phyloP scores from a whole-genome alignment of 108 stramenopile species.

The Nitzschia inconspicua region DNA sequence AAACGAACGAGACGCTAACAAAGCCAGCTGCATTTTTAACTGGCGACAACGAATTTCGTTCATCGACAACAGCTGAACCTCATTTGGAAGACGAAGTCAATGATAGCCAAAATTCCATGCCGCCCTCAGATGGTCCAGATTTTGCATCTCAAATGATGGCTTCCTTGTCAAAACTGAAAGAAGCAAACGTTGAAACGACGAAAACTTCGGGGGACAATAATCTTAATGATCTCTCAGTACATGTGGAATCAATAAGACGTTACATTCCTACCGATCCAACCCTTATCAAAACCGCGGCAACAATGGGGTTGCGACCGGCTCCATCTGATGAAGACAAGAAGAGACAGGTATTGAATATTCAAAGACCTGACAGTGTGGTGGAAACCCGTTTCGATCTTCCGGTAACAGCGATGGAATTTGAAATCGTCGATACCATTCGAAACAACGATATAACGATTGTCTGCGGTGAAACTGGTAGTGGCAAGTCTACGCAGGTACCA shows the following conservation, averaged over 20 bases:
- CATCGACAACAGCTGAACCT: too few species aligned
- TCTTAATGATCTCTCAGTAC: conserved; percentile 17
- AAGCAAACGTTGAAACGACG: conserved; percentile 16
- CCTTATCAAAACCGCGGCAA: conserved; percentile 40
- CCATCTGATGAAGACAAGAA: background rate
- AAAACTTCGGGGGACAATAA: conserved; percentile 35
- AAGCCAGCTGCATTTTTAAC: too few species aligned
- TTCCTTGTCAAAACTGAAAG: conserved; percentile 40
- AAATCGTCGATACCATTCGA: conserved; percentile 94
- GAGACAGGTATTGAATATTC: conserved; percentile 33
- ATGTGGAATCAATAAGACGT: conserved; percentile 23
- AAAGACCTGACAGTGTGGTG: conserved; percentile 59
- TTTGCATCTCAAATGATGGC: conserved; percentile 72
- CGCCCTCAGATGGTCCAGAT: conserved; percentile 17
- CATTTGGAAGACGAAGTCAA: background rate
- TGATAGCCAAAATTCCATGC: background rate
- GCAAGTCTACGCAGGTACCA: conserved; percentile 91
- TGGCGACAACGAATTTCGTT: too few species aligned
- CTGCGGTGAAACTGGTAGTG: conserved; percentile 86
- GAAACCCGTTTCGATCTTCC: conserved; percentile 85
- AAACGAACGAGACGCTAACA: too few species aligned
- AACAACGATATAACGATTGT: conserved; percentile 90
- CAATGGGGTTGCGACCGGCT: conserved; percentile 31
- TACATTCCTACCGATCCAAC: conserved; percentile 42
- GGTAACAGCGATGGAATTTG: conserved; percentile 97